Conservation (phyloP, 2,329 filamentous ascomycete genomes). For the Dactylellina haptotyla region DNA sequence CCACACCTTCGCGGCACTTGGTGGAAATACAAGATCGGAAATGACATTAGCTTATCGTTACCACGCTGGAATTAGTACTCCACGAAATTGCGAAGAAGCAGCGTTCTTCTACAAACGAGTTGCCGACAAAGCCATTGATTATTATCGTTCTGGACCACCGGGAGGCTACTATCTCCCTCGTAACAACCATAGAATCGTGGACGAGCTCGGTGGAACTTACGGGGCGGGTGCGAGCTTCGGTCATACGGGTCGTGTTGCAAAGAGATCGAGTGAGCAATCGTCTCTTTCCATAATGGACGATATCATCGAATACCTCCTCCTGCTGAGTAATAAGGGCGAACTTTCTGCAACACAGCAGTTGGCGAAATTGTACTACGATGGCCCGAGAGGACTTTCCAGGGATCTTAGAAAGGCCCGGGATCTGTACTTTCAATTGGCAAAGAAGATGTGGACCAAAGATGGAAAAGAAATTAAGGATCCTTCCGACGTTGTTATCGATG, state of each 20-base stretch:
- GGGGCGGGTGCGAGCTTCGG: conserved; percentile 92
- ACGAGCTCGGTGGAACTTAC: conserved; percentile 91
- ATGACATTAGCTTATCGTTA: conserved; percentile 94
- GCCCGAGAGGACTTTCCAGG: conserved; percentile 76
- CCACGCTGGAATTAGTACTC: conserved; percentile 83
- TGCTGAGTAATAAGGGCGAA: conserved; percentile 90
- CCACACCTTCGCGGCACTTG: conserved; percentile 89
- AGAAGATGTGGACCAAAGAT: conserved; percentile 82
- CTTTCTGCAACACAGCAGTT: conserved; percentile 86
- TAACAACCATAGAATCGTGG: conserved; percentile 85
- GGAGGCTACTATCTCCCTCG: conserved; percentile 81
- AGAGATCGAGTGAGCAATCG: conserved; percentile 76
- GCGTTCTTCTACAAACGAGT: conserved; percentile 90
- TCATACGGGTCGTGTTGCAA: conserved; percentile 83
- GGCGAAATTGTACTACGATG: conserved; percentile 88
- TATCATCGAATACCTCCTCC: conserved; percentile 90
- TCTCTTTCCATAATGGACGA: conserved; percentile 89
- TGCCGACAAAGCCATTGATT: conserved; percentile 89
- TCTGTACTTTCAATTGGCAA: conserved; percentile 82
- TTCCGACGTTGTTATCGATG: conserved; percentile 77
- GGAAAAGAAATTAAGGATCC: conserved; percentile 76
- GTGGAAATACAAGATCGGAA: conserved; percentile 83
- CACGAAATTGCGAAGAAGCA: conserved; percentile 84
- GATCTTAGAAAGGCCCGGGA: conserved; percentile 78
- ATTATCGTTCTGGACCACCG: conserved; percentile 88